Base-by-base conservation (phyloP, 164 flowering plant genomes). In the Santalum album region DNA sequence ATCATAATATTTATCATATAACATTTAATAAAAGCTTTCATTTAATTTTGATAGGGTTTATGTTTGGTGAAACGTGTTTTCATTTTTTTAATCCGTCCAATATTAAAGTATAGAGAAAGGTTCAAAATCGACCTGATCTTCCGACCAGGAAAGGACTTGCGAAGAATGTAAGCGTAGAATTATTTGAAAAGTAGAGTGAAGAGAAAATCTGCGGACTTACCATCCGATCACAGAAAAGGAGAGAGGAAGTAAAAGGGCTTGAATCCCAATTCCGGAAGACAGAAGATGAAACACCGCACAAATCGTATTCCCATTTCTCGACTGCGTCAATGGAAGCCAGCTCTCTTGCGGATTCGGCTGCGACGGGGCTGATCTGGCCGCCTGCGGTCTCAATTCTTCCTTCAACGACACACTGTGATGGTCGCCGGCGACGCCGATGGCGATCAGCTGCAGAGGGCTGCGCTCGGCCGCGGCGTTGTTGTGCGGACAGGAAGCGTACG, bases 241-340 rank as follows among this genome's bases (percentile, higher is more conserved):
- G 11, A 79, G 75, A 15, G 97, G 95, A 3, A 86, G 82, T 1
- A 84, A 62, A 17, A 89, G 87, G 1, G 87, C 89, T 61, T 86
- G 97, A 54, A 78, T 59, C 5, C 97, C 97, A 53, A 89, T 75
- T 1, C 95, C 95, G 3, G 97, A 78, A 29, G 69, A 68, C 29
- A 86, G 71, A 12, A 70, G 67, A 54, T 89, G 97, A 62, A 86
- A 86, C 17, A 83, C 79, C 0, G 95, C 76, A 36, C 71, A 82
- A 55, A 51, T 78, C 1, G 79, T 78, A 52, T 82, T 89, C 12
- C 91, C 97, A 12, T 80, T 84, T 57, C 95, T 69, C 0, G 97
- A 89, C 59, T 79, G 89, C 1, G 96, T 89, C 53, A 89, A 79
- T 0, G 97, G 97, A 1, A 89, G 95, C 97, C 92, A 85, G 2